Evolutionary conservation across 495 filamentous ascomycete species (phyloP).

Genomic region (Trichoderma gamsii): DNA sequence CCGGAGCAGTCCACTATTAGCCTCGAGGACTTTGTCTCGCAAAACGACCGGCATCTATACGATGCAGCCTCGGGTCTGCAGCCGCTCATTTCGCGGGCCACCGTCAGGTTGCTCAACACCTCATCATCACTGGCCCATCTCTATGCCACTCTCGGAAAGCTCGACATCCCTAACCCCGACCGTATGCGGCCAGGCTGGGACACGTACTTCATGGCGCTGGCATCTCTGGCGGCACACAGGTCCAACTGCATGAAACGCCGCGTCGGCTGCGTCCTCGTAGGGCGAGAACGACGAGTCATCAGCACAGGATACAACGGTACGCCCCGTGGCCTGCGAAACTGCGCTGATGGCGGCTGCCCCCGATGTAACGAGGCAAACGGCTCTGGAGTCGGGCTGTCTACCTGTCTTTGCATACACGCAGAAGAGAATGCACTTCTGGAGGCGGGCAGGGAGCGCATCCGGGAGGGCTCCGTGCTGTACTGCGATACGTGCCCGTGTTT

Average conservation of each 20-base stretch:
- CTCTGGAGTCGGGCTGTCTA: constrained; percentile 67
- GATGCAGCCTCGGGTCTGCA: constrained; percentile 57
- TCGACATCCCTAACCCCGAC: constrained; percentile 70
- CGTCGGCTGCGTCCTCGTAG: constrained; percentile 90
- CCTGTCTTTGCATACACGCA: constrained; percentile 91
- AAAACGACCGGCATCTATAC: constrained; percentile 75
- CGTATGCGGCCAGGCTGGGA: constrained; percentile 93
- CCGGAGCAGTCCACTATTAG: constrained; percentile 44
- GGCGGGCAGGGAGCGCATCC: constrained; percentile 83
- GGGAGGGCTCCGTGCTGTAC: constrained; percentile 74
- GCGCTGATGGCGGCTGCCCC: constrained; percentile 86
- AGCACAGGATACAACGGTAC: constrained; percentile 98
- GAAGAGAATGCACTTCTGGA: constrained; percentile 96
- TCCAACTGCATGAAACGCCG: constrained; percentile 98
- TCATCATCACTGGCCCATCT: constrained; percentile 64
- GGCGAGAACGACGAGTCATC: constrained; percentile 75
- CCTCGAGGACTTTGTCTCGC: constrained; percentile 70
- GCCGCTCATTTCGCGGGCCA: constrained; percentile 68
- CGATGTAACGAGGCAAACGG: constrained; percentile 69
- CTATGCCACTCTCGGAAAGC: constrained; percentile 55
- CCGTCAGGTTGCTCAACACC: constrained; percentile 79
- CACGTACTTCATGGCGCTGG: constrained; percentile 94
- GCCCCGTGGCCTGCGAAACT: constrained; percentile 77
- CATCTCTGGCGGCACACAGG: constrained; percentile 81
- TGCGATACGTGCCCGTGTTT: constrained; percentile 96